Evolutionary conservation across 257 asterid species (phyloP), one percentile per base, ranked within the genome.

Genomic region (Coffea canephora): DNA sequence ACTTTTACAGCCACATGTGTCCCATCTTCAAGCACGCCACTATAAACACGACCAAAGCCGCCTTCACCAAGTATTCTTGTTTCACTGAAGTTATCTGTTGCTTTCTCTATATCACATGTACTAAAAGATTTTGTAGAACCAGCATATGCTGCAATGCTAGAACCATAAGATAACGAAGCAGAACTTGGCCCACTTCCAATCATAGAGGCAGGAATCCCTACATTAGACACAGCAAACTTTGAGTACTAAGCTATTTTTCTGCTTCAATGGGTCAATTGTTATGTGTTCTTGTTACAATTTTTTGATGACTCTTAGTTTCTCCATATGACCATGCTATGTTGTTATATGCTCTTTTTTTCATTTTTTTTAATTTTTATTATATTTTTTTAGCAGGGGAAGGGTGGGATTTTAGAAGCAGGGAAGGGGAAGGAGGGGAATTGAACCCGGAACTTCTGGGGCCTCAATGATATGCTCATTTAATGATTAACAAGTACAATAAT

Each of bases 11-110:
- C 99, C 69, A 92, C 92, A 79, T 88, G 77, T 39, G 86, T 89
- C 82, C 97, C 96, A 71, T 96, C 94, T n/a, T 92, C 94, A 39
- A 96, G 92, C 41, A 87, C 86, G 16, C 99, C 99, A 43, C 95
- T 81, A 80, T 90, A 96, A 55, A 96, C 99, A 67, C 87, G 91
- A 23, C 99, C 99, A 83, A 96, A 96, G 2, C 99, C 99, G 48
- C 99, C 99, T 88, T 96, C 98, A 34, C 99, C 98, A 18, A 96
- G 83, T 77, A 94, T 75, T 84, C 93, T 89, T 48, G 85, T 78
- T 79, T 89, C 98, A 15, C 88, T 88, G 87, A 96, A 94, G 89
- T 85, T 81, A 86, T 90, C 92, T 6, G 99, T 94, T 62, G 97
- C 99, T 83, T 76, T 91, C 76, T 92, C 96, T 77, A 96, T 87